Evolutionary conservation across 208 protist species (phyloP).

Genomic region (Leptomonas seymouri): DNA sequence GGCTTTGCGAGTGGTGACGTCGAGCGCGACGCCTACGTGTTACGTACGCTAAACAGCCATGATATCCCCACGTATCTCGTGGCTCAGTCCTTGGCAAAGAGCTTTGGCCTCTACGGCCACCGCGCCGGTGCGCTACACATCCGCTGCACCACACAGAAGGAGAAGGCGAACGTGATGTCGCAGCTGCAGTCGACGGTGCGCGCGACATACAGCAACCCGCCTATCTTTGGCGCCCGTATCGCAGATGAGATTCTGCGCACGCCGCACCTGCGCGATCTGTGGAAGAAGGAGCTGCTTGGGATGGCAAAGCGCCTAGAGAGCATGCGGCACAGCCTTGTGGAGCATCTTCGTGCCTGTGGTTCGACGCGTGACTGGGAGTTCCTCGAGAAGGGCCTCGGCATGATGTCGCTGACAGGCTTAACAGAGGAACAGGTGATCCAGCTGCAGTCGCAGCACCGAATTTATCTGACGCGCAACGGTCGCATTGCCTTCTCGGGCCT

Average conservation of each 20-base stretch:
- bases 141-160: slow-evolving; percentile 48
- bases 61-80: slow-evolving; percentile 83
- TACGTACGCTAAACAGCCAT: slow-evolving; percentile 57
- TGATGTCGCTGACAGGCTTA: slow-evolving; percentile 97
- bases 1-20: slow-evolving; percentile 96
- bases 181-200: slow-evolving; percentile 95
- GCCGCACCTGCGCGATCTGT: slow-evolving; percentile 64
- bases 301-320: slow-evolving; percentile 83
- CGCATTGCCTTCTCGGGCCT: slow-evolving; percentile 79
- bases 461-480: slow-evolving; percentile 82
- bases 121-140: slow-evolving; percentile 92
- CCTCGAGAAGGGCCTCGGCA: slow-evolving; percentile 94
- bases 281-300: slow-evolving; percentile 85
- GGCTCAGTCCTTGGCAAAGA: slow-evolving; percentile 97
- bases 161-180: slow-evolving; percentile 78
- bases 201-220: slow-evolving; percentile 96
- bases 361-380: slow-evolving; percentile 89
- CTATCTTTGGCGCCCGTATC: slow-evolving; percentile 94
- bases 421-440: slow-evolving; percentile 62
- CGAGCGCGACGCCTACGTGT: slow-evolving; percentile 85
- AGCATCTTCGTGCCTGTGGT: slow-evolving; percentile 61
- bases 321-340: slow-evolving; percentile 66
- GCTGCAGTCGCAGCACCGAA: slow-evolving; percentile 59
- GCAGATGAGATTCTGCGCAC: slow-evolving; percentile 90
- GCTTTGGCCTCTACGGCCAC: slow-evolving; percentile 98